Evolutionary conservation across 2,329 filamentous ascomycete genomes (phyloP), one percentile per base, ranked within the genome.

Genomic region (Penicillium janthinellum): DNA sequence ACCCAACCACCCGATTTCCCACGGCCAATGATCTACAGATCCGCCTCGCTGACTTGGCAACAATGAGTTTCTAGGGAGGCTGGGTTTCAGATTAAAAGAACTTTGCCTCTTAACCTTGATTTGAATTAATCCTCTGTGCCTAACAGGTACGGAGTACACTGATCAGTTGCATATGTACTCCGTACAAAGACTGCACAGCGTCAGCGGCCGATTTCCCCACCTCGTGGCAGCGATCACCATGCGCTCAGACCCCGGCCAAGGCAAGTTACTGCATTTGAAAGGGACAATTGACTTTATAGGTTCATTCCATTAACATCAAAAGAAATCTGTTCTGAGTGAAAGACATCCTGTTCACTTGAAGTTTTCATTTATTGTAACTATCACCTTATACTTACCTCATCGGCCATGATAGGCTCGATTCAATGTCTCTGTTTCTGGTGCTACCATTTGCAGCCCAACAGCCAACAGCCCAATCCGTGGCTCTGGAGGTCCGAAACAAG

Each of bases 1-100:
- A 71, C 71, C 72, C 72, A 74, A 73, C 72, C 71, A 73, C 72
- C 72, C 65, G 55, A 72, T 70, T 75, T 74, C 56, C n/a, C 28
- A 35, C 59, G 68, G 63, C 60, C 62, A 67, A 59, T 60, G 60
- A 53, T 53, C 52, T 51, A 47, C 50, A 22, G 20, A 22, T 48
- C 37, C 49, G 11, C 34, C 10, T 41, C 28, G 28, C 20, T 28
- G 14, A 45, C 38, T 37, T 11, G 28, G 39, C 39, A 38, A 51
- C 20, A 15, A 35, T 28, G 17, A 25, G 8, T n/a, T 28, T 41
- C 25, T 31, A 2, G 42, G 57, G 61, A 59, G 64, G 67, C 62
- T 67, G 66, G 61, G 64, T 63, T 65, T 66, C 59, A 63, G 7
- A 60, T 60, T 58, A n/a, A 54, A 54, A 54, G 50, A 17, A 15